phyloP scores from a whole-genome alignment of 495 filamentous ascomycete genomes.

The Neurospora africana region DNA sequence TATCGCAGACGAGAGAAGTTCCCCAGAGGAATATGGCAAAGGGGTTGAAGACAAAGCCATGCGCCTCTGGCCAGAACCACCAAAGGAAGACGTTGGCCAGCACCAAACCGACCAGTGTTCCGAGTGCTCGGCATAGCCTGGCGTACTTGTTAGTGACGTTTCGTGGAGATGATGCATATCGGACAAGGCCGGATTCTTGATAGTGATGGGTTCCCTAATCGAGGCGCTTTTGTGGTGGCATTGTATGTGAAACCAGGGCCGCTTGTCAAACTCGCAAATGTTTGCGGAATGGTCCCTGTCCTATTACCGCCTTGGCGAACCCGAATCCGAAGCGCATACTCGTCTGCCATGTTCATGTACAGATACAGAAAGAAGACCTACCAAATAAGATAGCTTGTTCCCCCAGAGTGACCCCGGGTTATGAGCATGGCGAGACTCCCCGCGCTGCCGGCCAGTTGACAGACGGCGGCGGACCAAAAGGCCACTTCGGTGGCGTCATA shows the following conservation, averaged over 20 bases:
- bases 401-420: slow-evolving; percentile 29
- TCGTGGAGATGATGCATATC: neutral
- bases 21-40: slow-evolving; percentile 27
- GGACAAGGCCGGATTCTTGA: neutral
- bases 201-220: neutral
- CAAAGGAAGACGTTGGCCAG: slow-evolving; percentile 22
- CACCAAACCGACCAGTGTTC: slow-evolving; percentile 25
- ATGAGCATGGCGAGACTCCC: slow-evolving; percentile 27
- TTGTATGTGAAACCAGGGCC: neutral
- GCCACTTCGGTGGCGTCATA: slow-evolving; percentile 35
- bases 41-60: slow-evolving; percentile 26
- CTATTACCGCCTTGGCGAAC: neutral
- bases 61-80: slow-evolving; percentile 33
- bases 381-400: slow-evolving; percentile 32
- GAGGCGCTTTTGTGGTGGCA: neutral
- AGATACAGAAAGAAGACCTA: slow-evolving; percentile 9
- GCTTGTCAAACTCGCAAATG: neutral
- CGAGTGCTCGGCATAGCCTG: slow-evolving; percentile 27
- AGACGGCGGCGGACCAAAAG: slow-evolving; percentile 26
- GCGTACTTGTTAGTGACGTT: neutral
- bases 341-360: neutral
- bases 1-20: slow-evolving; percentile 23
- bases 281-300: neutral
- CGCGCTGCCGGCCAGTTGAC: slow-evolving; percentile 20
- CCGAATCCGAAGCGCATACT: neutral